phyloP scores from a whole-genome alignment of 179 eudicot genomes.

The Patellifolia procumbens region DNA sequence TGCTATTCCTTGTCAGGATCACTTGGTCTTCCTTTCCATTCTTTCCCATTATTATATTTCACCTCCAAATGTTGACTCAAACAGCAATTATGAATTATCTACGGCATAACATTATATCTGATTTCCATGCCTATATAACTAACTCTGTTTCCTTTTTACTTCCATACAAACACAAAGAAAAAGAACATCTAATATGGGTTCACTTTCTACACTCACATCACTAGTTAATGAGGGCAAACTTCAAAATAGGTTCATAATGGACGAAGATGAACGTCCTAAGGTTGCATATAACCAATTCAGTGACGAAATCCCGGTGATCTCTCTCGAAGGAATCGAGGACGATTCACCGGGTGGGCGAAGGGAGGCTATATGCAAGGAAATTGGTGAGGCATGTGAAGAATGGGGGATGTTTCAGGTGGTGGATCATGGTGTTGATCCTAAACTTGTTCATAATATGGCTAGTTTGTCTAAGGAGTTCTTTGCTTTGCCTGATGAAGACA shows the following conservation, averaged over 20 bases:
- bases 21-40: no score
- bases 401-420: constrained; percentile 73
- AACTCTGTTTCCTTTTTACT: no score
- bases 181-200: background rate
- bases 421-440: constrained; percentile 50
- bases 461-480: constrained; percentile 49
- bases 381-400: constrained; percentile 57
- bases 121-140: no score
- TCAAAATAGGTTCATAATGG: constrained; percentile 18
- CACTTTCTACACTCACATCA: background rate
- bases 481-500: constrained; percentile 52
- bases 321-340: constrained; percentile 57
- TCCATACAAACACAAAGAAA: no score
- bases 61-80: no score
- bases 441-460: constrained; percentile 44
- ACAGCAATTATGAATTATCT: no score
- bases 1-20: no score
- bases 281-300: constrained; percentile 68
- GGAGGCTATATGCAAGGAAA: constrained; percentile 35
- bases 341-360: constrained; percentile 30
- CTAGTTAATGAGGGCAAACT: background rate
- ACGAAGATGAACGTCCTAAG: constrained; percentile 71
- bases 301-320: constrained; percentile 64
- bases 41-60: no score
- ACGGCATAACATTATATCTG: no score